phyloP scores from a whole-genome alignment of 108 stramenopile species.

The Bacterosira constricta region DNA sequence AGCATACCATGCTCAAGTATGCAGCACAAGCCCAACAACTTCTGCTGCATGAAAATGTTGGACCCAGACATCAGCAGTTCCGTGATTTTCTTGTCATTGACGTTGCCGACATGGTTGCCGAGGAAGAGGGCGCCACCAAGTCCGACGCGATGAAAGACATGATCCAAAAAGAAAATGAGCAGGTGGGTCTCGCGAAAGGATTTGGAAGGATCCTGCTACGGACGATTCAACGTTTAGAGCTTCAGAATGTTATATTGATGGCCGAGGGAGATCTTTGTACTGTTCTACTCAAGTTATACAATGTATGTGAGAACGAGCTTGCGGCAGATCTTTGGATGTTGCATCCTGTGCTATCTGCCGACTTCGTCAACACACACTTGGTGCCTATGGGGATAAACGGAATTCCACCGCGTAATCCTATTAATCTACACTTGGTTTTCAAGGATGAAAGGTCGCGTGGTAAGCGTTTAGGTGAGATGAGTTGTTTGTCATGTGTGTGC shows the following conservation, averaged over 20 bases:
- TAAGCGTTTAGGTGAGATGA: conserved; percentile 18
- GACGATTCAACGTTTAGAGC: conserved; percentile 39
- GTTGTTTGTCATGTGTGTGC: no score
- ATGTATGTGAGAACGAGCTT: conserved; percentile 5
- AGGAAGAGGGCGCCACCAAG: conserved; percentile 8
- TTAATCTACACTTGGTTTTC: conserved; percentile 31
- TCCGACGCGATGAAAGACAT: background rate
- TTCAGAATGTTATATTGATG: conserved; percentile 32
- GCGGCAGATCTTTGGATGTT: conserved; percentile 18
- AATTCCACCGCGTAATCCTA: background rate
- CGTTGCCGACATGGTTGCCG: conserved; percentile 42
- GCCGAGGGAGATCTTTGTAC: conserved; percentile 41
- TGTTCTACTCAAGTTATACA: conserved; percentile 39
- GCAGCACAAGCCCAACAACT: conserved; percentile 37
- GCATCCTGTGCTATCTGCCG: conserved; percentile 28
- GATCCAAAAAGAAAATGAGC: conserved; percentile 33
- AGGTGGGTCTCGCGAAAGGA: conserved; percentile 30
- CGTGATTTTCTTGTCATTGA: conserved; percentile 42
- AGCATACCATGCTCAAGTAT: conserved; percentile 43
- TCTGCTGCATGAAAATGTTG: conserved; percentile 8
- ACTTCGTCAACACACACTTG: conserved; percentile 40
- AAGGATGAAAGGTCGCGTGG: conserved; percentile 22
- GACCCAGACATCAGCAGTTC: background rate
- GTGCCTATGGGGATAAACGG: conserved; percentile 10
- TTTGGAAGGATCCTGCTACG: conserved; percentile 48